phyloP scores from a whole-genome alignment of 306 rosid genomes.

The Arachis stenosperma region DNA sequence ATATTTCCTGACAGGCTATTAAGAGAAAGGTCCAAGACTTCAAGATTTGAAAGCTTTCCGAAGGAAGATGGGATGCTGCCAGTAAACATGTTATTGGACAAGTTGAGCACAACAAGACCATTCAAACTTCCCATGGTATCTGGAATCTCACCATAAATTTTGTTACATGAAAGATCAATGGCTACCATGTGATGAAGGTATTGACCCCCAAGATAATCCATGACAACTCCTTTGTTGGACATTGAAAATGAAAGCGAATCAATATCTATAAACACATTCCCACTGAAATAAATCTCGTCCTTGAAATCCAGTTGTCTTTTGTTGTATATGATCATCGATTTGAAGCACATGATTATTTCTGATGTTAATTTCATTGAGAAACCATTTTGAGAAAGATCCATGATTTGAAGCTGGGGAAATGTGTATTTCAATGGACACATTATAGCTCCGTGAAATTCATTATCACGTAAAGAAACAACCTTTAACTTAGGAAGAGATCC shows the following conservation, averaged over 20 bases:
- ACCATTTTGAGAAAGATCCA: conserved; percentile 39
- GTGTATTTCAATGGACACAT: not conserved
- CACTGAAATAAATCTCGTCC: too few species aligned
- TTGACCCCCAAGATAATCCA: not conserved
- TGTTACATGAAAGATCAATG: conserved; percentile 36
- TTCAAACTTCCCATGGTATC: not conserved
- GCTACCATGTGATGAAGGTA: conserved; percentile 2
- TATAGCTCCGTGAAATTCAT: too few species aligned
- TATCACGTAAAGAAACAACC: too few species aligned
- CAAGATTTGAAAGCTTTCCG: conserved; percentile 24
- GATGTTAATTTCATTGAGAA: not conserved
- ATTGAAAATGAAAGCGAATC: not conserved
- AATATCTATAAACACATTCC: too few species aligned
- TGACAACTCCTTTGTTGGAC: conserved; percentile 3
- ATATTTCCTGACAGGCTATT: not conserved
- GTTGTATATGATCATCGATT: not conserved
- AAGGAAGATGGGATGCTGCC: conserved; percentile 26
- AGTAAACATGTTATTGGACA: conserved; percentile 22
- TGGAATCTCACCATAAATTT: conserved; percentile 23
- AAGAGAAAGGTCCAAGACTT: conserved; percentile 33
- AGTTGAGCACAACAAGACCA: not conserved
- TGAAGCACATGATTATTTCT: not conserved
- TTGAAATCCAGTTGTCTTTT: too few species aligned
- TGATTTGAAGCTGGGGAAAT: conserved; percentile 14
- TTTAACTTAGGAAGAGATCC: too few species aligned